Evolutionary conservation across 257 asterid species (phyloP), one percentile per base, ranked within the genome.

Genomic region (Forsythia suspensa): DNA sequence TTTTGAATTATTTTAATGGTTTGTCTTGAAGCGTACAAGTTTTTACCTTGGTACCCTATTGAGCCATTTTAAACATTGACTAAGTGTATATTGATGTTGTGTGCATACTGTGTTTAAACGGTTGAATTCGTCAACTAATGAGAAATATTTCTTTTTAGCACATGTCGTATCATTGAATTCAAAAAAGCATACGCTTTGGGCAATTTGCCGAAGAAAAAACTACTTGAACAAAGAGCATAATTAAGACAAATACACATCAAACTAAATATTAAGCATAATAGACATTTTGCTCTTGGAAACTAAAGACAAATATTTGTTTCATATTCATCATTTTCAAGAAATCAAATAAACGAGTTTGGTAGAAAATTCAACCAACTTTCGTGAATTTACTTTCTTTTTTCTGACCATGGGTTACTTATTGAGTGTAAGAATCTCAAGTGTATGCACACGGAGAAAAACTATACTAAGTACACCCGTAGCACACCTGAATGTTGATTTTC

Each of bases 181-280:
- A 42, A 75, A 71, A 71, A 41, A 71, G 38, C 59, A 71, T 42
- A 71, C 0, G 75, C 57, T 46, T 71, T 18, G 12, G 77, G 44
- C 67, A 73, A 73, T 73, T 73, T 73, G 67, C 29, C 2, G 1
- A 44, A 73, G 67, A 46, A 46, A 72, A 73, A 73, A 46, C 67
- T 48, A 48, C 67, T 48, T 6, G 46, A 73, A 73, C 46, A 11
- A 46, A 73, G 24, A 20, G 40, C 76, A 29, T 0, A 48, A 73
- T 44, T 73, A 73, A 11, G 37, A 73, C 42, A 46, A 73, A 24
- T 12, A 48, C 24, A 46, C 13, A 73, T 41, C 76, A 13, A 73
- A 73, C 76, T 73, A 48, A 48, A 29, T 73, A 73, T 73, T 44
- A 73, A 44, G 67, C 67, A 46, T 73, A 72, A n/a, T 2, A 1